phyloP scores from a whole-genome alignment of 495 filamentous ascomycete genomes.

The Chaetomium tenue region DNA sequence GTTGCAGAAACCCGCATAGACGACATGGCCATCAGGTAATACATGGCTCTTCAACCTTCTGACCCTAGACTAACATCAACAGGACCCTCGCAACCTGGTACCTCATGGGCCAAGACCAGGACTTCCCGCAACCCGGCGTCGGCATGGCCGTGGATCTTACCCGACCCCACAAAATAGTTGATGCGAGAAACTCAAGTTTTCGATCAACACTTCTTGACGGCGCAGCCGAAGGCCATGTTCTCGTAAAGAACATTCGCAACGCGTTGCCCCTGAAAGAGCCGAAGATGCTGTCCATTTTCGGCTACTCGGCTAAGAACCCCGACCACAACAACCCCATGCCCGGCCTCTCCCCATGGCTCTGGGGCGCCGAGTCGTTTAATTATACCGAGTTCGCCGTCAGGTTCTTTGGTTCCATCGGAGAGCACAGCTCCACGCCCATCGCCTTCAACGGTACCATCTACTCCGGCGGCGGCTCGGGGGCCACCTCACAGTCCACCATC shows the following conservation, averaged over 20 bases:
- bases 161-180: conserved; percentile 51
- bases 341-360: conserved; percentile 45
- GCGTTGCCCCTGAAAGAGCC: conserved; percentile 56
- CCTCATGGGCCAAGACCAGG: conserved; percentile 52
- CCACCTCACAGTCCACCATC: conserved; percentile 53
- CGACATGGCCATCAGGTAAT: conserved; percentile 51
- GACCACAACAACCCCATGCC: conserved; percentile 38
- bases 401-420: conserved; percentile 23
- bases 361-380: conserved; percentile 33
- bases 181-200: conserved; percentile 46
- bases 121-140: conserved; percentile 46
- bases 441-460: conserved; percentile 54
- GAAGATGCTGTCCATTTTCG: conserved; percentile 50
- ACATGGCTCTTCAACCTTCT: conserved; percentile 1
- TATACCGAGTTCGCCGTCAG: conserved; percentile 26
- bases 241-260: conserved; percentile 60
- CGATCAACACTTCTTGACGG: conserved; percentile 45
- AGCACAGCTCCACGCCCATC: conserved; percentile 28
- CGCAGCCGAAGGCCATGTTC: conserved; percentile 57
- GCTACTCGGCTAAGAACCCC: conserved; percentile 51
- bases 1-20: conserved; percentile 50
- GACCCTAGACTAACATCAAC: not conserved
- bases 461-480: conserved; percentile 60
- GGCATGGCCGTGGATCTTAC: conserved; percentile 54
- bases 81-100: conserved; percentile 63